These are phyloP conservation scores for Melanogaster broomeanus DNA, from an alignment of 768 basidiomycete genomes.

Conservation along the genomic window DNA sequence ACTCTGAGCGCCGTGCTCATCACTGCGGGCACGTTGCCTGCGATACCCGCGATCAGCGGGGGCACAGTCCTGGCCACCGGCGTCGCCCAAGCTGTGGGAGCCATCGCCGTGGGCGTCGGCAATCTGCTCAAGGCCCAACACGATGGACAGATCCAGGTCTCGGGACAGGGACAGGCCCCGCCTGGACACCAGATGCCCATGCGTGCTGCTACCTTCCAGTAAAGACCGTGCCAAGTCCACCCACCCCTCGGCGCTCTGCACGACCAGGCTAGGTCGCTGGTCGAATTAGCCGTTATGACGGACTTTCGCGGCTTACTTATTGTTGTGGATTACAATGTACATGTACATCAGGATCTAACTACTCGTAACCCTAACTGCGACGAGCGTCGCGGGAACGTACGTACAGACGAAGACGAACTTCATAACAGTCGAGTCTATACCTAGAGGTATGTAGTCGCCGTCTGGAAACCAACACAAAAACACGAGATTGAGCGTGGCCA, in stretches of 20 bases:
- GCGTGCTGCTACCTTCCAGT: slow-evolving; percentile 34
- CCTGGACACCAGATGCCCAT: slow-evolving; percentile 24
- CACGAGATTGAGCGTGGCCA: neutral
- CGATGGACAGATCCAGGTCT: slow-evolving; percentile 36
- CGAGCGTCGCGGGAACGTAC: slow-evolving; percentile 5
- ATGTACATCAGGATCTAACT: too few species aligned
- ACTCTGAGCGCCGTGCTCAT: slow-evolving; percentile 77
- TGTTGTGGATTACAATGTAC: slow-evolving; percentile 10
- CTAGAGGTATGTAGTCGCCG: slow-evolving; percentile 13
- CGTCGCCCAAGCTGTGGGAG: slow-evolving; percentile 77
- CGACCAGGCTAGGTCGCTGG: slow-evolving; percentile 21
- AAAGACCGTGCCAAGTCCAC: neutral
- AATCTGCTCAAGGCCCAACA: slow-evolving; percentile 52
- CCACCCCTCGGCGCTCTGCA: slow-evolving; percentile 2
- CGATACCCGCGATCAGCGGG: slow-evolving; percentile 70
- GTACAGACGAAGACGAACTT: slow-evolving; percentile 6
- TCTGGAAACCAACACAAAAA: too few species aligned
- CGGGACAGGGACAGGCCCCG: slow-evolving; percentile 20
- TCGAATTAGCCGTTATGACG: slow-evolving; percentile 17
- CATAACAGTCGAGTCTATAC: slow-evolving; percentile 13
- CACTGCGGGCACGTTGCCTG: slow-evolving; percentile 73
- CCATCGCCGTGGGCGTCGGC: slow-evolving; percentile 75
- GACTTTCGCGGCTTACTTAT: slow-evolving; percentile 24
- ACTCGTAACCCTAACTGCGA: slow-evolving; percentile 3
- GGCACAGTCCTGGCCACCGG: slow-evolving; percentile 73